Evolutionary conservation across 2,329 filamentous ascomycete genomes (phyloP).

Genomic region (Ceratocystis eucalypticola): DNA sequence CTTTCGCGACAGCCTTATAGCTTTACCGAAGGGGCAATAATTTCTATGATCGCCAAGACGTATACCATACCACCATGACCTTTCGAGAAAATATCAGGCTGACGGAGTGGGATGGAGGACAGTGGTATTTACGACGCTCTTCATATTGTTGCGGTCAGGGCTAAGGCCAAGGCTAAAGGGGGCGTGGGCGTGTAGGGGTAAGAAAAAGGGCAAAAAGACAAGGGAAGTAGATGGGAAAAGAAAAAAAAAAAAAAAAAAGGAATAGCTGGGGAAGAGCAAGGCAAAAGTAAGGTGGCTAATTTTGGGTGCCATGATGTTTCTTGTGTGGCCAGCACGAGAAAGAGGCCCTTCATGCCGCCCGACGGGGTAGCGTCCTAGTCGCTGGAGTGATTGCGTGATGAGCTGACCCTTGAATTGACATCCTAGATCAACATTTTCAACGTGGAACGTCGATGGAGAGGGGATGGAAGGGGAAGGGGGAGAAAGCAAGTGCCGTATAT

Average conservation of each 20-base stretch:
- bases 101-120: not conserved
- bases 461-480: not conserved
- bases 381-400: not conserved
- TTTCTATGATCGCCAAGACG: not conserved
- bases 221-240: too few relatives aligned
- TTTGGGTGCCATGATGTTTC: not conserved
- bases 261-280: not conserved
- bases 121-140: not conserved
- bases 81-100: not conserved
- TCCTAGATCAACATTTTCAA: not conserved
- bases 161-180: not conserved
- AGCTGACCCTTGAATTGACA: not conserved
- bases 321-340: not conserved
- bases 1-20: constrained; percentile 8
- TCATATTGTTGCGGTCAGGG: not conserved
- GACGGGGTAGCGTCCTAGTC: not conserved
- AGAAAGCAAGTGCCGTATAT: not conserved
- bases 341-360: not conserved
- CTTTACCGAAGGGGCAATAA: not conserved
- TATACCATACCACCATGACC: not conserved
- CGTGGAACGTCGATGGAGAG: not conserved
- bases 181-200: not conserved
- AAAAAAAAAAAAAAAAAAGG: too few relatives aligned
- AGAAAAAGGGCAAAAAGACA: not conserved
- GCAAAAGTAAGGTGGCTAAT: not conserved